Evolutionary conservation across 352 stramenopile species (phyloP), one percentile per base, ranked within the genome.

Genomic region (Globisporangium polare): DNA sequence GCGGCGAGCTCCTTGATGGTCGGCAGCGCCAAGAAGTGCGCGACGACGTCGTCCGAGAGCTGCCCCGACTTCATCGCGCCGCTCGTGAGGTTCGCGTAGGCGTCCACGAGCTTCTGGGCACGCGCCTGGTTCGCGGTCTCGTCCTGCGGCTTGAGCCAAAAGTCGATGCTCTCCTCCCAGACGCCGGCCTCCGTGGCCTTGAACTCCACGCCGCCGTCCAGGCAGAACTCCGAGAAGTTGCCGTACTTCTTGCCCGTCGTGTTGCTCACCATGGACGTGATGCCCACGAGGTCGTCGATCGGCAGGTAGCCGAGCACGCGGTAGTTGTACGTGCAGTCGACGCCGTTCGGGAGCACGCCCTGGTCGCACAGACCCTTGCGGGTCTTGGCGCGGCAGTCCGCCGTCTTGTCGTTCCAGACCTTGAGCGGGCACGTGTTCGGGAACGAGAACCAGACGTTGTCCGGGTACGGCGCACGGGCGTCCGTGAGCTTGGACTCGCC

Each of bases 261-360:
- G 65, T 87, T 78, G 64, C 72, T 88, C 33, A 62, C 56, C 70
- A 88, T 83, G 22, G 72, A 74, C 15, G 78, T 92, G 60, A 92
- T 92, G 52, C 80, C 80, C 3, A 92, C 83, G 8, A 92, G 67
- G 66, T 92, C 83, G 57, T 90, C 83, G 46, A 91, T 86, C n/a
- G 64, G 63, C 22, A 91, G 52, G 60, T 75, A 89, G 42, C 82
- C 79, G 0, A 89, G 65, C 55, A 91, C 72, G 50, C 75, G 73
- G 78, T 89, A 91, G 24, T 68, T 78, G 56, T 62, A 88, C n/a
- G 76, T 85, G 61, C 78, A 88, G 46, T 62, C 72, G 2, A 87
- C 62, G 26, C 80, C 80, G 52, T 91, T 76, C 5, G 82, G 82
- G 71, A 83, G 69, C 42, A 78, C 68, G 57, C 70, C 75, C 17